Base-by-base conservation (phyloP, 257 asterid genomes). In the Verbena officinalis region DNA sequence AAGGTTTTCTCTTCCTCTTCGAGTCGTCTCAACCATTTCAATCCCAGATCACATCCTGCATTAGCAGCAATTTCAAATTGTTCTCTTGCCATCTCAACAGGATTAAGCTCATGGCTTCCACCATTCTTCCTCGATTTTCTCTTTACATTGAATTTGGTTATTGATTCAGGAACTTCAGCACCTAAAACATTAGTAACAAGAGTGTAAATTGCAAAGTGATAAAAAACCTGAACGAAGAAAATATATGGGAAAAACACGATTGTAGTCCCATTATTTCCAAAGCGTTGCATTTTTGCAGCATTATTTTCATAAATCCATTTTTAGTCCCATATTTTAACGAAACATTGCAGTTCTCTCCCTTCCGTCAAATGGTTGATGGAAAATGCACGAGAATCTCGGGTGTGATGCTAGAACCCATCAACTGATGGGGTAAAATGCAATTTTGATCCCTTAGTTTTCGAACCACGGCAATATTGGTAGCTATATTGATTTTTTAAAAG, bases 21-120 rank as follows among this genome's bases (percentile, higher is more conserved):
- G 0, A 90, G 83, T 62, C 80, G 70, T 45, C 80, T 74, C 57
- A 93, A 72, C 99, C 99, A 93, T 73, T 78, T 87, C 72, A 93
- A 76, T 65, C 99, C 97, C 64, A 93, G 95, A 73, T 93, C 96
- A 59, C 80, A 84, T 52, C 99, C 97, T 22, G 87, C 87, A 59
- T 68, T 78, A 4, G 97, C 97, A 62, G 99, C 99, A 66, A 68
- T 79, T 73, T 81, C 95, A 55, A 93, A 93, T 44, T 87, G 94
- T 36, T 74, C 79, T 79, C 84, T 87, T 5, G 96, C 97, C 89
- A 81, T 60, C 78, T 82, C 94, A 52, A 86, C 57, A 16, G 94
- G 92, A 74, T 77, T 84, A 15, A 45, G 43, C 71, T 77, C 82
- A 0, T 38, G 46, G 14, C 16, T 67, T 73, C 22, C 74, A 15